A percentile compares a stretch with the other conserved stretches of the same genome.
Conservation (phyloP, 2,329 filamentous ascomycete species). For the Lachnellula willkommii region DNA sequence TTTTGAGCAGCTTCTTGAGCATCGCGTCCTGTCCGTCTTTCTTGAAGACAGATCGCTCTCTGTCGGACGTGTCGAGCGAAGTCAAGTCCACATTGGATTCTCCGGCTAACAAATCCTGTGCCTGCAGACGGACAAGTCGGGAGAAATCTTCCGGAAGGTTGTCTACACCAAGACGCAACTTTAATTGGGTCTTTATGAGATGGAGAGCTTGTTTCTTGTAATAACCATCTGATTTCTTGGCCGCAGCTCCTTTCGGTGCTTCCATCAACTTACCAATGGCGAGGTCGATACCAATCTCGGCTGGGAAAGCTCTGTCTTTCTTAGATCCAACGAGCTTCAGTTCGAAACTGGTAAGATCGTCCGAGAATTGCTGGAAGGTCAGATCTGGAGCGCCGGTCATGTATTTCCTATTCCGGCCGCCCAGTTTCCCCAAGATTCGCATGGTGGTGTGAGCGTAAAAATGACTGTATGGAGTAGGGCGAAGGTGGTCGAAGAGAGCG, state of each 20-base stretch:
- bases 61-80: constrained; percentile 68
- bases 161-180: constrained; percentile 83
- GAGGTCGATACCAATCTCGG: constrained; percentile 78
- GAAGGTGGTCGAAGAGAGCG: constrained; percentile 90
- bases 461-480: constrained; percentile 90
- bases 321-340: constrained; percentile 84
- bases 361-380: constrained; percentile 75
- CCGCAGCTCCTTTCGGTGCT: constrained; percentile 55
- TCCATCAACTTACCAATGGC: constrained; percentile 87
- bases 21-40: constrained; percentile 77
- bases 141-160: constrained; percentile 84
- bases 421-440: constrained; percentile 92
- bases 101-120: constrained; percentile 71
- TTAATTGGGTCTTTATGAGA: constrained; percentile 81
- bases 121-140: constrained; percentile 77
- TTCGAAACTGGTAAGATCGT: constrained; percentile 84
- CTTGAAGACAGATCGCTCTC: constrained; percentile 78
- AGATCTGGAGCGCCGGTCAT: constrained; percentile 85
- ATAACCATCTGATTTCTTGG: constrained; percentile 60
- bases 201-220: constrained; percentile 93
- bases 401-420: constrained; percentile 91
- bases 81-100: constrained; percentile 68
- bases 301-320: constrained; percentile 80
- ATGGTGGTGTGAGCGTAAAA: constrained; percentile 98
- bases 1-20: constrained; percentile 82